phyloP scores from a whole-genome alignment of 805 yeast species.

The Kodamaea kaohsiungensis region DNA sequence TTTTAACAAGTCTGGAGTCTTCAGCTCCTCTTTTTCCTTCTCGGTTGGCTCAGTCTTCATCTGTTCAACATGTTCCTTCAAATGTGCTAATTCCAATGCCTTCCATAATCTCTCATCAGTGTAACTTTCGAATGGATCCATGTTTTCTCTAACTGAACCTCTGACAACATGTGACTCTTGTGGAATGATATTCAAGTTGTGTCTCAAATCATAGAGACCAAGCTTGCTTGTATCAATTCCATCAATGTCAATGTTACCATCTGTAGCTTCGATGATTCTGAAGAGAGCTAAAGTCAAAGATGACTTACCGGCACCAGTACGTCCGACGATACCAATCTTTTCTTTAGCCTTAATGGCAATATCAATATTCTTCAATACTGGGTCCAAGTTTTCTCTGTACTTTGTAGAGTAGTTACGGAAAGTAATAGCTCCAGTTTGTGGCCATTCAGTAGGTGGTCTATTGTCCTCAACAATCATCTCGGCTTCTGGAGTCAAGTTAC shows the following conservation, averaged over 20 bases:
- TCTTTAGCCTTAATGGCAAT: conserved; percentile 70
- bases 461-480: conserved; percentile 39
- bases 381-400: conserved; percentile 79
- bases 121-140: conserved; percentile 74
- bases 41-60: conserved; percentile 48
- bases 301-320: conserved; percentile 76
- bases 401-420: conserved; percentile 78
- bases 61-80: conserved; percentile 60
- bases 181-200: conserved; percentile 80
- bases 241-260: conserved; percentile 74
- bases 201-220: conserved; percentile 78
- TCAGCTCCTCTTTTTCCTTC: conserved; percentile 15
- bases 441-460: conserved; percentile 61
- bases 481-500: conserved; percentile 47
- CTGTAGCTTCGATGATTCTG: conserved; percentile 77
- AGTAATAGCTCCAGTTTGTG: conserved; percentile 62
- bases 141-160: conserved; percentile 80
- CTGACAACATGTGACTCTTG: conserved; percentile 93
- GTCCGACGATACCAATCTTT: conserved; percentile 92
- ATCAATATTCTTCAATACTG: conserved; percentile 69
- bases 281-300: conserved; percentile 82
- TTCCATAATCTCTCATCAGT: conserved; percentile 83
- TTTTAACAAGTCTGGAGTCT: conserved; percentile 17
- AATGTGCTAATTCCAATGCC: conserved; percentile 74
- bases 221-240: conserved; percentile 61